Evolutionary conservation across 1,284 basidiomycete genomes (phyloP).

Genomic region (Pseudozyma tsukubaensis): DNA sequence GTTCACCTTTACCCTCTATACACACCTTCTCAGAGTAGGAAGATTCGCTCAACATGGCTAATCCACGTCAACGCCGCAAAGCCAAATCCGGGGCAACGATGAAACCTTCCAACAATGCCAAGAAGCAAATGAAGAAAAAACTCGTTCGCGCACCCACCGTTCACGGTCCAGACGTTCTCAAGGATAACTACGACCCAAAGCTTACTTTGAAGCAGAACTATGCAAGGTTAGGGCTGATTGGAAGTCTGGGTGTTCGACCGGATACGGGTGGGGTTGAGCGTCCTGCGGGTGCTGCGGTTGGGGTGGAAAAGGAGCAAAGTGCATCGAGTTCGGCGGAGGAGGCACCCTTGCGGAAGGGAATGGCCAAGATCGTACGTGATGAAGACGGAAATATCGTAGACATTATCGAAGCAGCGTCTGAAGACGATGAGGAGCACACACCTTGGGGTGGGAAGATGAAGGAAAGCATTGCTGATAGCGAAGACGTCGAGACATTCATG

Average conservation of each 20-base stretch:
- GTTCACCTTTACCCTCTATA: background rate
- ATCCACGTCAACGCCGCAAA: slow-evolving; percentile 89
- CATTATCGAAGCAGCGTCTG: slow-evolving; percentile 77
- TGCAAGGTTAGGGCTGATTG: slow-evolving; percentile 78
- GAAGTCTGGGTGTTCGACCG: slow-evolving; percentile 58
- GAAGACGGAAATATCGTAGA: slow-evolving; percentile 81
- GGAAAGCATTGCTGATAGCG: slow-evolving; percentile 22
- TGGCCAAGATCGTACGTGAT: slow-evolving; percentile 87
- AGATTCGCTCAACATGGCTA: slow-evolving; percentile 77
- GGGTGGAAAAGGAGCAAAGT: no score
- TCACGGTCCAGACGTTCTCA: slow-evolving; percentile 82
- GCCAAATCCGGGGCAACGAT: slow-evolving; percentile 74
- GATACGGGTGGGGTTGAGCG: slow-evolving; percentile 50
- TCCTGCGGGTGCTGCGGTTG: background rate
- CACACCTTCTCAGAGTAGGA: no score
- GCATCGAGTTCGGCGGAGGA: background rate
- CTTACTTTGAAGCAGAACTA: slow-evolving; percentile 96
- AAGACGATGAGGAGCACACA: slow-evolving; percentile 71
- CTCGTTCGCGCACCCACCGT: slow-evolving; percentile 73
- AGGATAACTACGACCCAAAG: slow-evolving; percentile 85
- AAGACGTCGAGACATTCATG: slow-evolving; percentile 30
- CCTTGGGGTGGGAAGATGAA: slow-evolving; percentile 65
- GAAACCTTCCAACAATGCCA: slow-evolving; percentile 75
- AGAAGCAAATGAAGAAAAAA: slow-evolving; percentile 79
- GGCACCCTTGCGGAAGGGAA: slow-evolving; percentile 73